Base-by-base conservation (phyloP, 805 yeast species). In the Brettanomyces naardenensis region DNA sequence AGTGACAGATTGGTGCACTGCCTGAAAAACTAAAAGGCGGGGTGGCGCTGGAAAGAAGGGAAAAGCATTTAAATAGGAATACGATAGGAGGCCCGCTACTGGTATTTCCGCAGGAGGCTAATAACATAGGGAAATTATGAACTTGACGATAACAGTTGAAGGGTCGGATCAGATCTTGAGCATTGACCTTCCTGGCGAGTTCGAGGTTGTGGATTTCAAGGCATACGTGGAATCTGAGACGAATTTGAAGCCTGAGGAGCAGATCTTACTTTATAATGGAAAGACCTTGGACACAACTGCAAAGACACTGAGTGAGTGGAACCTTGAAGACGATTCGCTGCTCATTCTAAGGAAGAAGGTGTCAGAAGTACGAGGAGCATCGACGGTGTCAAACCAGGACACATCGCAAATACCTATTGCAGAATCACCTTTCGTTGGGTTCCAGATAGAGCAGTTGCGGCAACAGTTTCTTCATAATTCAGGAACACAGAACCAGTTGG, bases 201-300 rank as follows among this genome's bases (percentile, higher is more conserved):
- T 87, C 65, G 54, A 75, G 0, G 54, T 87, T 7, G 65, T 56
- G 11, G 95, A 88, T 54, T 69, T 89, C 46, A 68, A 73, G 42
- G 94, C 90, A 0, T 76, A 80, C 45, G 52, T 88, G 7, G 80
- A 79, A 43, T 75, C 80, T 1, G 95, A 86, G 51, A 70, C 87
- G 6, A 69, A 65, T 11, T 68, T 80, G 36, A 61, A 64, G 9
- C 59, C 69, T 4, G 48, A 53, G 0, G 48, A 59, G 13, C 83
- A 80, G 51, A 56, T 64, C n/a, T 48, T 86, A 33, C 53, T 64
- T 18, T 64, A 64, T 47, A 69, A 78, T 44, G 70, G 71, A 41
- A 60, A 61, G 19, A 49, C 58, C 4, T 47, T 84, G 26, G 59
- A 55, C 5, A 35, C 53, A 3, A 18, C 13, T 15, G 31, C 13